These are phyloP conservation scores for Emmonsiellopsis sp. DNA, from an alignment of 2,329 filamentous ascomycete genomes.

Conservation along the genomic window DNA sequence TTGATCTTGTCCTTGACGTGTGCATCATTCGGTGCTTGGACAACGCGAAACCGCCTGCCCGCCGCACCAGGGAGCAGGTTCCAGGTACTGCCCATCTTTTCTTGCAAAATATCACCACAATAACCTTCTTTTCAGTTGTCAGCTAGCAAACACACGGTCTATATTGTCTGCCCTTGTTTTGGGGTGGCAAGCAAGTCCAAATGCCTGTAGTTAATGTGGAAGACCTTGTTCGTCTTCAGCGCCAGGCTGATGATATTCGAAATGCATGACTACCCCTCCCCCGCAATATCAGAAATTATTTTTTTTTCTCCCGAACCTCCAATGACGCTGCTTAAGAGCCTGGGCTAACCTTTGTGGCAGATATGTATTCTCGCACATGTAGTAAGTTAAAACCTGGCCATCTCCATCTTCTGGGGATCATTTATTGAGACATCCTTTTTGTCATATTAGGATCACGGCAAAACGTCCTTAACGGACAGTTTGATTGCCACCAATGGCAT, in stretches of 20 bases:
- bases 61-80: neutral
- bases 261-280: conserved; percentile 57
- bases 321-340: conserved; percentile 5
- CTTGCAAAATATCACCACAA: neutral
- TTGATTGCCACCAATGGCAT: conserved; percentile 98
- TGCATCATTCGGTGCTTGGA: neutral
- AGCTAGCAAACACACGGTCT: neutral
- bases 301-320: neutral
- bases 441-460: conserved; percentile 79
- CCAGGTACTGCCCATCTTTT: neutral
- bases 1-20: neutral
- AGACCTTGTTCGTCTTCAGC: conserved; percentile 82
- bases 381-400: conserved; percentile 37
- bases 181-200: conserved; percentile 21
- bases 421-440: conserved; percentile 7
- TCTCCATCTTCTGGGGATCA: neutral
- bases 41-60: neutral
- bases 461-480: conserved; percentile 92
- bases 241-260: conserved; percentile 76
- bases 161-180: neutral
- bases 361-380: conserved; percentile 96
- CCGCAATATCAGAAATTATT: neutral
- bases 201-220: conserved; percentile 93
- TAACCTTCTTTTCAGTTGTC: neutral
- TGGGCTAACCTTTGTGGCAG: conserved; percentile 39